Evolutionary conservation across 148 eudicot species (phyloP).

Genomic region (Cornus florida): DNA sequence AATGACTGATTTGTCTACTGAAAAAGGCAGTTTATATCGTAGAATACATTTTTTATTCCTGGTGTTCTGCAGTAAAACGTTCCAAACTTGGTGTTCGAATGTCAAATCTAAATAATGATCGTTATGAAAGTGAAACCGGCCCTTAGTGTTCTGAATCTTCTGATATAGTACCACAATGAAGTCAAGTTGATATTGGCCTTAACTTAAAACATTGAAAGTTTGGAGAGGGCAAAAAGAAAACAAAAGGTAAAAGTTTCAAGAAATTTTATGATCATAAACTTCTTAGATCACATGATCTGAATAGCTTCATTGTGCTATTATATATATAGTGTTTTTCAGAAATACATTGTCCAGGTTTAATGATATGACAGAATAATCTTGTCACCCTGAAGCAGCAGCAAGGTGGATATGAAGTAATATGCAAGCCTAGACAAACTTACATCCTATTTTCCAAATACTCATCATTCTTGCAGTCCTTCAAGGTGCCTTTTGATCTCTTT

Average conservation of each 20-base stretch:
- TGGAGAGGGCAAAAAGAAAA: neutral
- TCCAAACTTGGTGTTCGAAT: too few species aligned
- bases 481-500: constrained; percentile 68
- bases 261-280: neutral
- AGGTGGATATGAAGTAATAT: neutral
- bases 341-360: too few species aligned
- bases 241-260: neutral
- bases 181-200: neutral
- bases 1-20: neutral
- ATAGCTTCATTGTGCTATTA: neutral
- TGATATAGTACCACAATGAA: neutral
- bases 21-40: neutral
- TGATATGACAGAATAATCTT: neutral
- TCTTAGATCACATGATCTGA: neutral
- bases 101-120: neutral
- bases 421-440: constrained; percentile 47
- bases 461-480: constrained; percentile 70
- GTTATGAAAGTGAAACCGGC: neutral
- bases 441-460: constrained; percentile 82
- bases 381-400: too few species aligned
- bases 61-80: neutral
- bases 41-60: neutral
- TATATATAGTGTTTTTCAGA: neutral
- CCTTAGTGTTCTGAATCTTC: neutral
- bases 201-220: neutral